A percentile compares a stretch with the other conserved stretches of the same genome.
Conservation (phyloP, 768 basidiomycete genomes). For the Lyophyllum atratum region DNA sequence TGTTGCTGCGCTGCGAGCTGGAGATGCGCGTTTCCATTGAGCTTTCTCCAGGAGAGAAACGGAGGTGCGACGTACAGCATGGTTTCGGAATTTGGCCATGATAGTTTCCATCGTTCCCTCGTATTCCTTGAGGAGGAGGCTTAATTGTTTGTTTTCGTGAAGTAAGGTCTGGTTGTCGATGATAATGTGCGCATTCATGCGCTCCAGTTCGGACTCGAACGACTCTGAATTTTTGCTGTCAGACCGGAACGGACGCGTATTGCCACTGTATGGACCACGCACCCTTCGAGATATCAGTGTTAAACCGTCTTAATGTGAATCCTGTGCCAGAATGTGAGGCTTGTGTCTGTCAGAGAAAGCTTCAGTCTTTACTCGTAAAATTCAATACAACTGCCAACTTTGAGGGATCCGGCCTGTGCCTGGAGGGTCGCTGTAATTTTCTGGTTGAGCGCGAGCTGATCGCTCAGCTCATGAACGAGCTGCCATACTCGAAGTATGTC, state of each 20-base stretch:
- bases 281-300: conserved; percentile 88
- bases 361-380: conserved; percentile 10
- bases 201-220: conserved; percentile 92
- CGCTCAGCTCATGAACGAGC: conserved; percentile 78
- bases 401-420: conserved; percentile 67
- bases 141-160: conserved; percentile 95
- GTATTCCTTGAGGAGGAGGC: conserved; percentile 88
- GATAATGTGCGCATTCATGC: conserved; percentile 84
- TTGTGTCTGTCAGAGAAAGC: conserved; percentile 55
- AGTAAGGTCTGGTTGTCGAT: conserved; percentile 92
- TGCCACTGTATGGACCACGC: conserved; percentile 13
- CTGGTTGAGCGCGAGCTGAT: conserved; percentile 82
- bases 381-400: conserved; percentile 48
- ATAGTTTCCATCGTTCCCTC: conserved; percentile 93
- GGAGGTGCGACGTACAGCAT: conserved; percentile 42
- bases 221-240: conserved; percentile 57
- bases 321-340: conserved; percentile 72
- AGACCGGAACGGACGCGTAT: neutral
- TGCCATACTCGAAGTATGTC: conserved; percentile 79
- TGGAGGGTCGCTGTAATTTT: conserved; percentile 71
- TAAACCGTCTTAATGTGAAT: conserved; percentile 80
- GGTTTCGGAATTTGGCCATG: conserved; percentile 93
- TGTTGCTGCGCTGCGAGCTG: conserved; percentile 93
- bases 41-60: neutral
- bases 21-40: neutral